Conservation (phyloP, 2,329 filamentous ascomycete genomes). For the Rhynchosporium secalis region DNA sequence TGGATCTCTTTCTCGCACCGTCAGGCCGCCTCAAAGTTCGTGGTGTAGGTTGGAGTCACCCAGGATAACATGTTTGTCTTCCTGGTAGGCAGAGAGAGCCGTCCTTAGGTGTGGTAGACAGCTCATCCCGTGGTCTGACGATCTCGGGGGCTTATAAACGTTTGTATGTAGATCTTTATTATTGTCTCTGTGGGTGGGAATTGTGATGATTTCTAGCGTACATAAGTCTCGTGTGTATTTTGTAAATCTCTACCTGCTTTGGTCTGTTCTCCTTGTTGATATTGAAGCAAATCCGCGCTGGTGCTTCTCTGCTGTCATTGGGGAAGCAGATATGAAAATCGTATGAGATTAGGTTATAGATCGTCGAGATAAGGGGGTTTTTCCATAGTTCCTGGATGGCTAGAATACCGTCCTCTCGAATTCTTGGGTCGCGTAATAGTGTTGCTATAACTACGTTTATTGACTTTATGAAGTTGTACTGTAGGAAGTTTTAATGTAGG, state of each 20-base stretch:
- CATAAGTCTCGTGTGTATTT: not conserved
- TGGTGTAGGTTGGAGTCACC: not conserved
- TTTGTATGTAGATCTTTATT: not conserved
- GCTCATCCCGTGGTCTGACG: not conserved
- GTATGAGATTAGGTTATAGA: slow-evolving; percentile 31
- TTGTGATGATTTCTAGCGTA: not conserved
- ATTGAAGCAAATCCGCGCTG: not conserved
- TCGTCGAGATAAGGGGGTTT: slow-evolving; percentile 32
- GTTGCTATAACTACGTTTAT: slow-evolving; percentile 28
- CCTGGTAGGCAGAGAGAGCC: not conserved
- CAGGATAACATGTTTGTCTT: not conserved
- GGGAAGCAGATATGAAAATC: slow-evolving; percentile 27
- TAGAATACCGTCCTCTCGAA: slow-evolving; percentile 32
- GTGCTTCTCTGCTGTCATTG: not conserved
- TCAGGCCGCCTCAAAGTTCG: not conserved
- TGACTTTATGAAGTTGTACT: not conserved
- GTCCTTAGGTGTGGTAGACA: not conserved
- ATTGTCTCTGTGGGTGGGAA: not conserved
- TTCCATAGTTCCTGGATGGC: slow-evolving; percentile 33
- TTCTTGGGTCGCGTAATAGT: slow-evolving; percentile 30
- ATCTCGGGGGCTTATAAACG: not conserved
- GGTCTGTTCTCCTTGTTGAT: slow-evolving; percentile 2
- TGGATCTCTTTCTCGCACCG: not conserved
- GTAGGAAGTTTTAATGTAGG: not conserved
- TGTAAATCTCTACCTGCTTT: not conserved